A percentile compares a stretch with the other conserved stretches of the same genome.
phyloP scores from a whole-genome alignment of 306 rosid species.

The Glycyrrhiza uralensis region DNA sequence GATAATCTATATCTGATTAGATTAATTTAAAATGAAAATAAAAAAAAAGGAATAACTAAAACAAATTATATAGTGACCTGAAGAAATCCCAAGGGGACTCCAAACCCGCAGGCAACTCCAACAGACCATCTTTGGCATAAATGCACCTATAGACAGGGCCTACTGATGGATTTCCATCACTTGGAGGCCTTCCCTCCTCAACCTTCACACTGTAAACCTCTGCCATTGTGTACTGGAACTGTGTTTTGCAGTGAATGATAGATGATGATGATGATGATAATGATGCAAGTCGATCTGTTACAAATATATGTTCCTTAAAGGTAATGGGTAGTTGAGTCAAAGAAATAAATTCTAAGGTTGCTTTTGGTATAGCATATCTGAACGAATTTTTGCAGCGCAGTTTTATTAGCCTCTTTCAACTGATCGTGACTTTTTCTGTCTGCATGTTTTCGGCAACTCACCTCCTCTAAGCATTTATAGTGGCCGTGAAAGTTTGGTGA shows the following conservation, averaged over 20 bases:
- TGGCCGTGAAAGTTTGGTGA: constrained; percentile 49
- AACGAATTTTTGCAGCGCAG: constrained; percentile 14
- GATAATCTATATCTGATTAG: background rate
- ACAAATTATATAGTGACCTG: constrained; percentile 38
- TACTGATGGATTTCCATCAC: constrained; percentile 51
- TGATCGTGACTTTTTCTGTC: background rate
- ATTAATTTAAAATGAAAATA: too few species aligned
- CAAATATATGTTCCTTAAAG: too few species aligned
- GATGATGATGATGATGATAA: constrained; percentile 10
- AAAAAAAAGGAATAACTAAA: background rate
- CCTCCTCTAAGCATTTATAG: constrained; percentile 35
- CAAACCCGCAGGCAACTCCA: constrained; percentile 54
- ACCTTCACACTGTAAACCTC: constrained; percentile 57
- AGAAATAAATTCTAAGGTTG: constrained; percentile 44
- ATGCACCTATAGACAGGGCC: constrained; percentile 83
- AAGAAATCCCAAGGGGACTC: constrained; percentile 90
- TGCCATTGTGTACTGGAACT: constrained; percentile 37
- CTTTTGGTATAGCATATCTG: background rate
- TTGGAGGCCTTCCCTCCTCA: constrained; percentile 54
- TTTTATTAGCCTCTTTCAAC: constrained; percentile 28
- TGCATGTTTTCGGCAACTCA: background rate
- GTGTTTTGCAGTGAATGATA: background rate
- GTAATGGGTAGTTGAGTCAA: constrained; percentile 31
- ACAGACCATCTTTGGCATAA: constrained; percentile 76
- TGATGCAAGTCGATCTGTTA: too few species aligned